phyloP scores from a whole-genome alignment of 345 rosid species.

The Dipteronia sinensis region DNA sequence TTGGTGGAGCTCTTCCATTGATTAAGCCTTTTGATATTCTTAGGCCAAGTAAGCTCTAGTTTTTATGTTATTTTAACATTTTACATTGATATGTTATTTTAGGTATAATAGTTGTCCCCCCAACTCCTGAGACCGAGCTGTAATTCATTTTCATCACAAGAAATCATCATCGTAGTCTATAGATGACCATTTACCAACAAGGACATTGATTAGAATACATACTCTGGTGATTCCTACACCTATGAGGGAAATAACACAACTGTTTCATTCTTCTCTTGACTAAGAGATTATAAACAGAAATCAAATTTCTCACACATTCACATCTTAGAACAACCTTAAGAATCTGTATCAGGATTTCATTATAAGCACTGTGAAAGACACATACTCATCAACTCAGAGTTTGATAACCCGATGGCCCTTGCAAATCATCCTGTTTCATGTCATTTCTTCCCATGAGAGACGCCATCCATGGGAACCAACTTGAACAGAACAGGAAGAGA shows the following conservation, averaged over 20 bases:
- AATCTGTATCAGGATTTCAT: conserved; percentile 9
- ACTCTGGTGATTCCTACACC: conserved; percentile 12
- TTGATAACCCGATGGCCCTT: conserved; percentile 86
- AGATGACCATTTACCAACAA: neutral
- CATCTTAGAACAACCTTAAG: conserved; percentile 11
- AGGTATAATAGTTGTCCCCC: no score
- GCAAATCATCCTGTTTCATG: conserved; percentile 55
- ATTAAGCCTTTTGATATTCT: no score
- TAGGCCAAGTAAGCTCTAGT: no score
- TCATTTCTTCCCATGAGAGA: conserved; percentile 66
- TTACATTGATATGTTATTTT: no score
- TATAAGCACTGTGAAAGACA: conserved; percentile 11
- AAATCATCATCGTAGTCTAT: neutral
- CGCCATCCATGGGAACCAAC: conserved; percentile 94
- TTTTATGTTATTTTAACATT: no score
- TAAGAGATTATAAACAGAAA: conserved; percentile 5
- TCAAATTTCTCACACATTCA: conserved; percentile 22
- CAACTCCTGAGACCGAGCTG: neutral
- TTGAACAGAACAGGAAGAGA: no score
- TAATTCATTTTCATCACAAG: neutral
- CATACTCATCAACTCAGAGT: conserved; percentile 63
- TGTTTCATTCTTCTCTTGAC: neutral
- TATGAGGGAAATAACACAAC: conserved; percentile 2
- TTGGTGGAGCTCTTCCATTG: no score
- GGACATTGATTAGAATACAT: neutral